phyloP scores from a whole-genome alignment of 805 yeast genomes.

The Metschnikowia dekortorum region DNA sequence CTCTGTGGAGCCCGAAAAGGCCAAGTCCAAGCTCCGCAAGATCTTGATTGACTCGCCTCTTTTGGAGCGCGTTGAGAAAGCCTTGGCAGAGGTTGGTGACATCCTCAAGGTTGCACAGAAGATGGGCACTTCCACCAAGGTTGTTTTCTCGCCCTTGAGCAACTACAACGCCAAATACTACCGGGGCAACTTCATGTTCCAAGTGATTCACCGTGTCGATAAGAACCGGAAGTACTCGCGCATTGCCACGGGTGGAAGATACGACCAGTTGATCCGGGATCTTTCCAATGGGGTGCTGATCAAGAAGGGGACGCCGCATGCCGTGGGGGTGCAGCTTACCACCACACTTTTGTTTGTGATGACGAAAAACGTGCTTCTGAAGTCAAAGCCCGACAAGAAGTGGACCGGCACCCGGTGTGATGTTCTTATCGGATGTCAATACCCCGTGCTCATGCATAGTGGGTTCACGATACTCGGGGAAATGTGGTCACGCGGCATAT shows the following conservation, averaged over 20 bases:
- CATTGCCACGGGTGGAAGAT: slow-evolving; percentile 92
- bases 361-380: slow-evolving; percentile 23
- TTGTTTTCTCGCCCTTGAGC: slow-evolving; percentile 74
- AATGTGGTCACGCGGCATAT: slow-evolving; percentile 75
- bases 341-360: slow-evolving; percentile 37
- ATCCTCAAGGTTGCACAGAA: slow-evolving; percentile 52
- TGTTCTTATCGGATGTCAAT: slow-evolving; percentile 70
- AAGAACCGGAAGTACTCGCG: slow-evolving; percentile 40
- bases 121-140: slow-evolving; percentile 54
- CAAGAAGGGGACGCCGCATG: slow-evolving; percentile 34
- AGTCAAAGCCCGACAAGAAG: slow-evolving; percentile 35
- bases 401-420: slow-evolving; percentile 61
- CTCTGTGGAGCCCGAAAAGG: slow-evolving; percentile 60
- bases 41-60: slow-evolving; percentile 72
- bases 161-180: slow-evolving; percentile 81
- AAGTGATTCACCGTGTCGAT: slow-evolving; percentile 66
- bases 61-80: slow-evolving; percentile 55
- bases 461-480: slow-evolving; percentile 60
- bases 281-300: slow-evolving; percentile 48
- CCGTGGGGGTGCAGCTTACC: slow-evolving; percentile 85
- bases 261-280: slow-evolving; percentile 66
- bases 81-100: slow-evolving; percentile 55
- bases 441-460: slow-evolving; percentile 48
- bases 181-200: slow-evolving; percentile 81
- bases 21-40: slow-evolving; percentile 58